These are phyloP conservation scores for Pythium aphanidermatum DNA, from an alignment of 352 stramenopile genomes.

Conservation along the genomic window DNA sequence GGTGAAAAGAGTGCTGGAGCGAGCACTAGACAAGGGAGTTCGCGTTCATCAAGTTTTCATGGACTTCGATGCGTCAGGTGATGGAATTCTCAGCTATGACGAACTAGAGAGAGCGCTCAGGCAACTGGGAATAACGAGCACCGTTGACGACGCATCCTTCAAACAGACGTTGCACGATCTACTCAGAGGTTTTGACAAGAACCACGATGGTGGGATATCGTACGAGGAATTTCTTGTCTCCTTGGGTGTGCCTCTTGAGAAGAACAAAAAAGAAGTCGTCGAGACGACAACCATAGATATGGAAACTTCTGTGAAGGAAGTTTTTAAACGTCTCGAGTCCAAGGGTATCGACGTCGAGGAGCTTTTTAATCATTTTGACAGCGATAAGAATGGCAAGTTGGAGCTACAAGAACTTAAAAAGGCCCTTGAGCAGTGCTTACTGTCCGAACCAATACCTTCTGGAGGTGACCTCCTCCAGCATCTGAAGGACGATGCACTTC, in stretches of 20 bases:
- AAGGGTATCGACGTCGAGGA: constrained; percentile 52
- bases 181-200: constrained; percentile 43
- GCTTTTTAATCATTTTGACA: constrained; percentile 65
- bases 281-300: constrained; percentile 40
- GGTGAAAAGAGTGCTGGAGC: constrained; percentile 41
- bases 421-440: constrained; percentile 34
- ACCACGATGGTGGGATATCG: constrained; percentile 61
- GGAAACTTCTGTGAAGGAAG: constrained; percentile 28
- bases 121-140: constrained; percentile 40
- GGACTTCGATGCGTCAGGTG: constrained; percentile 49
- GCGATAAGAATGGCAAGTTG: constrained; percentile 48
- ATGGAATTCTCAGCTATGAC: constrained; percentile 48
- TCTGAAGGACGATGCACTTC: constrained; percentile 38
- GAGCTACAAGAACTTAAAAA: constrained; percentile 48
- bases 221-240: constrained; percentile 74
- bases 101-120: constrained; percentile 49
- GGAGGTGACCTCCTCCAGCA: constrained; percentile 20
- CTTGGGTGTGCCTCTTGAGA: constrained; percentile 37
- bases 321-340: constrained; percentile 37
- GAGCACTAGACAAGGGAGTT: constrained; percentile 52
- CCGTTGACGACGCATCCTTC: constrained; percentile 16
- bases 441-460: constrained; percentile 27
- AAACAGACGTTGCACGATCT: constrained; percentile 27
- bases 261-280: constrained; percentile 42
- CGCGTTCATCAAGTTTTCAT: constrained; percentile 57